Evolutionary conservation across 2,329 filamentous ascomycete genomes (phyloP).

Genomic region (Graphilbum ipis-grandicollis): DNA sequence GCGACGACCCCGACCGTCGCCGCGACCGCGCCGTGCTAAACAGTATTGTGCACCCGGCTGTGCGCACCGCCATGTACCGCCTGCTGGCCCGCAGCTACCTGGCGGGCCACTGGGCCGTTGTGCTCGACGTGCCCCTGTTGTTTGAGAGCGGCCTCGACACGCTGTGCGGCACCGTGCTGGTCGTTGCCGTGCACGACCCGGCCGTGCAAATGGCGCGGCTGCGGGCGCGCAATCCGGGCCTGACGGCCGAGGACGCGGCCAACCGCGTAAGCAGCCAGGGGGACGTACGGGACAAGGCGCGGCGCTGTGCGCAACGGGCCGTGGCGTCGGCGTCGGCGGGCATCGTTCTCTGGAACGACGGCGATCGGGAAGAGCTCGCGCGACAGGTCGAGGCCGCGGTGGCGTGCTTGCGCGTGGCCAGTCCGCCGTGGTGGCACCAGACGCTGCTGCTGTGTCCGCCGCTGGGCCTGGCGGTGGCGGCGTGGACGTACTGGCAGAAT

Average conservation of each 20-base stretch:
- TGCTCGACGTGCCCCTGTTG: conserved; percentile 80
- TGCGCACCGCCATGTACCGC: conserved; percentile 66
- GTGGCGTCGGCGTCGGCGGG: conserved; percentile 56
- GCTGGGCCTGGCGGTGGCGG: conserved; percentile 47
- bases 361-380: conserved; percentile 50
- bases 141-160: conserved; percentile 80
- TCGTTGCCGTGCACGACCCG: conserved; percentile 71
- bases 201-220: conserved; percentile 69
- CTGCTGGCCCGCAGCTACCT: conserved; percentile 58
- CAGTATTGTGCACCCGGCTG: conserved; percentile 80
- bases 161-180: conserved; percentile 69
- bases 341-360: conserved; percentile 84
- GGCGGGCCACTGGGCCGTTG: conserved; percentile 67
- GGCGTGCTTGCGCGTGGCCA: conserved; percentile 38
- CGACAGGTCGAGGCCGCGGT: conserved; percentile 51
- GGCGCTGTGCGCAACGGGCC: conserved; percentile 42
- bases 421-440: conserved; percentile 76
- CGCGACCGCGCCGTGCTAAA: conserved; percentile 67
- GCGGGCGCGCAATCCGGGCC: conserved; percentile 55
- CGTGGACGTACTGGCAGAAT: conserved; percentile 60
- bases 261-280: conserved; percentile 77
- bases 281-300: conserved; percentile 70
- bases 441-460: conserved; percentile 51
- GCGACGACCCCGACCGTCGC: conserved; percentile 50
- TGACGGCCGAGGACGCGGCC: conserved; percentile 71